These are phyloP conservation scores for Volutella citrinella DNA, from an alignment of 2,329 filamentous ascomycete genomes.

Conservation along the genomic window DNA sequence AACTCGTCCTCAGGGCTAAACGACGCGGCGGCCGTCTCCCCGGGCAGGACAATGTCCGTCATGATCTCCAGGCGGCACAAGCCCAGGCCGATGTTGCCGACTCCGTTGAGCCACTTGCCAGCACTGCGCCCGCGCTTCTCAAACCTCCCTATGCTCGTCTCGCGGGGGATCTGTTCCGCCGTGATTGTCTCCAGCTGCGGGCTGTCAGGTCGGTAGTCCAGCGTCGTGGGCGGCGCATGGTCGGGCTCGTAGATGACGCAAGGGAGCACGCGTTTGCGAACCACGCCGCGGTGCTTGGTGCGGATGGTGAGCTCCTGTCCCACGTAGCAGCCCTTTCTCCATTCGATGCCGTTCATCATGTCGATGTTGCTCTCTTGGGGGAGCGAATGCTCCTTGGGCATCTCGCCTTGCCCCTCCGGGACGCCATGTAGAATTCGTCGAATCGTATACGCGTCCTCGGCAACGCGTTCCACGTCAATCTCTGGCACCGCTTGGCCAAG, in stretches of 20 bases:
- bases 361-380: slow-evolving; percentile 92
- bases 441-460: slow-evolving; percentile 64
- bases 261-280: slow-evolving; percentile 85
- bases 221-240: slow-evolving; percentile 32
- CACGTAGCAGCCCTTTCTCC: slow-evolving; percentile 94
- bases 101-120: slow-evolving; percentile 75
- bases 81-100: slow-evolving; percentile 84
- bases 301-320: slow-evolving; percentile 96
- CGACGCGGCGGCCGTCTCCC: slow-evolving; percentile 61
- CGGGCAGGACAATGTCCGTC: slow-evolving; percentile 74
- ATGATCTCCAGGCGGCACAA: slow-evolving; percentile 87
- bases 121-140: slow-evolving; percentile 64
- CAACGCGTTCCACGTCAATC: slow-evolving; percentile 44
- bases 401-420: slow-evolving; percentile 80
- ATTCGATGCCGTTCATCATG: slow-evolving; percentile 80
- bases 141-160: slow-evolving; percentile 48
- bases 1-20: slow-evolving; percentile 63
- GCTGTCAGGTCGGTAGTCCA: slow-evolving; percentile 45
- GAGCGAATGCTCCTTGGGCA: slow-evolving; percentile 66
- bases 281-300: slow-evolving; percentile 90
- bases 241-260: slow-evolving; percentile 64
- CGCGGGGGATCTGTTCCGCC: slow-evolving; percentile 38
- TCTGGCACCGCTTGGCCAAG: slow-evolving; percentile 28
- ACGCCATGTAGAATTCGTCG: slow-evolving; percentile 78
- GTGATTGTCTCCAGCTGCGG: slow-evolving; percentile 23